phyloP scores from a whole-genome alignment of 257 asterid genomes.

The Coffea eugenioides region DNA sequence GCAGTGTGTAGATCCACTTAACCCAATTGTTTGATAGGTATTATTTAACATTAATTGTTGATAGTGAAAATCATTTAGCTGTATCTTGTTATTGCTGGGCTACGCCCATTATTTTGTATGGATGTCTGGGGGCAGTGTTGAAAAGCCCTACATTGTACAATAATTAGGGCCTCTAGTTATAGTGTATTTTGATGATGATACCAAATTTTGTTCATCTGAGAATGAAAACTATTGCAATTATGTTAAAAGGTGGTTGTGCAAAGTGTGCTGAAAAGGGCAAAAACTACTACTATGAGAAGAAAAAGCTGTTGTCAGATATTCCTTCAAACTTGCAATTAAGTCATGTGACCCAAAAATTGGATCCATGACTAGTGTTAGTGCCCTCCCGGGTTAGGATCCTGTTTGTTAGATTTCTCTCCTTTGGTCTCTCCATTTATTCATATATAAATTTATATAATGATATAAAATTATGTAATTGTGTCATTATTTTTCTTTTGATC shows the following conservation, averaged over 20 bases:
- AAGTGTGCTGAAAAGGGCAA: neutral
- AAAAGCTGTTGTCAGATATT: too few species aligned
- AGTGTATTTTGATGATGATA: neutral
- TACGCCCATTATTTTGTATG: too few species aligned
- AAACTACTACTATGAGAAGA: neutral
- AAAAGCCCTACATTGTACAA: neutral
- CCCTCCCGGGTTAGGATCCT: neutral
- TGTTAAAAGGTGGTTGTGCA: neutral
- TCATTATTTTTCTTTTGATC: too few species aligned
- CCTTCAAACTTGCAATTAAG: neutral
- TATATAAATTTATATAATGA: too few species aligned
- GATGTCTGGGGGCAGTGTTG: neutral
- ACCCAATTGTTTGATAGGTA: too few species aligned
- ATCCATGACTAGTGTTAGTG: neutral
- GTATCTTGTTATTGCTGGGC: too few species aligned
- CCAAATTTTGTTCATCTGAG: neutral
- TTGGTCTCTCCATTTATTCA: too few species aligned
- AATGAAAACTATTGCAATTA: neutral
- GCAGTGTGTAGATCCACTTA: too few species aligned
- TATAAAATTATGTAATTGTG: too few species aligned
- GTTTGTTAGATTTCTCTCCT: too few species aligned
- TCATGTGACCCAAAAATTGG: neutral
- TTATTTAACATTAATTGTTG: too few species aligned
- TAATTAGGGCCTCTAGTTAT: neutral
- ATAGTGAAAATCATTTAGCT: too few species aligned